Evolutionary conservation across 257 asterid genomes (phyloP), one percentile per base, ranked within the genome.

Genomic region (Solanum commersonii): DNA sequence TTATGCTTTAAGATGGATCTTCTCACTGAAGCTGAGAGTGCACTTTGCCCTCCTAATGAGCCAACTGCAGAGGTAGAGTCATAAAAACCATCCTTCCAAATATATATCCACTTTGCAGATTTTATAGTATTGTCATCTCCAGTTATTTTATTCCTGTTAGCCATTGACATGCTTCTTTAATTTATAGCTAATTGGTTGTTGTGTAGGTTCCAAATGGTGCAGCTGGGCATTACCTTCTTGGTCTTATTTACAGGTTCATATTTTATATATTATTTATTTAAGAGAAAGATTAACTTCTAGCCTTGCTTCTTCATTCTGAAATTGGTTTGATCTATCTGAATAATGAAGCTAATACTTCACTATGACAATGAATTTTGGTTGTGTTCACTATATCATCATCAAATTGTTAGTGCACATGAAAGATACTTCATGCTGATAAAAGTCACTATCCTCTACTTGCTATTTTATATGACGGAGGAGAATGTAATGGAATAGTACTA

Each of bases 171-270:
- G 23, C 84, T 77, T 78, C 63, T 42, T 78, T 16, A 42, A 42
- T 78, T 78, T 42, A 78, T 40, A 78, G 63, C 37, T 78, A 25
- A 78, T 14, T 79, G 67, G 83, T 87, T 85, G 52, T 84, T 92
- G n/a, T 87, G 88, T 91, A 95, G 98, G 97, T 97, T 91, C 99
- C 99, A 31, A 97, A 96, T 91, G 99, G 99, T 89, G 99, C 99
- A 59, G 94, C 98, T 79, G 99, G 99, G 52, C 99, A 97, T 90
- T 97, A 92, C 89, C 99, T 97, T 87, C 98, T 97, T 89, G 99
- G 99, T 86, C 99, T 97, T 88, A 92, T 97, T 87, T 96, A 94
- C 95, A 96, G 99, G 99, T 96, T 40, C 63, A 40, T 42, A 12
- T 44, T 12, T 44, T 78, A 25, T 14, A 14, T 14, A 78, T 40